Percentiles rank a stretch among this genome's conserved stretches.
phyloP scores from a whole-genome alignment of 2,329 filamentous ascomycete genomes.

The Mollisia scopiformis region DNA sequence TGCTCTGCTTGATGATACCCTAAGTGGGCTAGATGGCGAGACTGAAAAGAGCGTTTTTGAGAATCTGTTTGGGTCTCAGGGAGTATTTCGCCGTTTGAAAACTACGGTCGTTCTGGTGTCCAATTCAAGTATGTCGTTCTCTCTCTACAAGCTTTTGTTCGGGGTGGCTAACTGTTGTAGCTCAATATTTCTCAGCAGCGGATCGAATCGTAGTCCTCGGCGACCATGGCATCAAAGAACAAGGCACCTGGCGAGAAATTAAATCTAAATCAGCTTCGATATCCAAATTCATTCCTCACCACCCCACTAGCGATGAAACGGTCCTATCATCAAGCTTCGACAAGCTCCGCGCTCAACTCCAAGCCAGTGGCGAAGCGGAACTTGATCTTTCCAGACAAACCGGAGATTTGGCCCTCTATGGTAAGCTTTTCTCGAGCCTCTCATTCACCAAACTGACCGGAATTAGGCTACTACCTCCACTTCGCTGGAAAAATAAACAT shows the following conservation, averaged over 20 bases:
- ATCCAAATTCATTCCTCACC: slow-evolving; percentile 30
- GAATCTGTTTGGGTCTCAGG: slow-evolving; percentile 43
- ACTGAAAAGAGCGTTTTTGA: slow-evolving; percentile 48
- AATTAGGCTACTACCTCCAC: slow-evolving; percentile 6
- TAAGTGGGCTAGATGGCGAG: slow-evolving; percentile 48
- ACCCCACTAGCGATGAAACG: slow-evolving; percentile 29
- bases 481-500: slow-evolving; percentile 1
- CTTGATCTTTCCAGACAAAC: slow-evolving; percentile 27
- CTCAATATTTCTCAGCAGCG: slow-evolving; percentile 39
- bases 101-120: slow-evolving; percentile 49
- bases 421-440: slow-evolving; percentile 3
- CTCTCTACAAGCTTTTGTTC: not conserved
- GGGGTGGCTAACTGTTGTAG: slow-evolving; percentile 27
- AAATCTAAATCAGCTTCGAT: slow-evolving; percentile 16
- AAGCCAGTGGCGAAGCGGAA: slow-evolving; percentile 24
- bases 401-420: slow-evolving; percentile 27
- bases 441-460: not conserved
- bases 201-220: slow-evolving; percentile 45
- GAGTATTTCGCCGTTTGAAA: slow-evolving; percentile 43
- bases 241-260: slow-evolving; percentile 39
- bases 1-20: slow-evolving; percentile 49
- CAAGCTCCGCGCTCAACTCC: slow-evolving; percentile 16
- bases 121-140: slow-evolving; percentile 10
- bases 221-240: slow-evolving; percentile 34
- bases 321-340: slow-evolving; percentile 19